Base-by-base conservation (phyloP, 2,329 filamentous ascomycete genomes). In the Dendryphion nanum region DNA sequence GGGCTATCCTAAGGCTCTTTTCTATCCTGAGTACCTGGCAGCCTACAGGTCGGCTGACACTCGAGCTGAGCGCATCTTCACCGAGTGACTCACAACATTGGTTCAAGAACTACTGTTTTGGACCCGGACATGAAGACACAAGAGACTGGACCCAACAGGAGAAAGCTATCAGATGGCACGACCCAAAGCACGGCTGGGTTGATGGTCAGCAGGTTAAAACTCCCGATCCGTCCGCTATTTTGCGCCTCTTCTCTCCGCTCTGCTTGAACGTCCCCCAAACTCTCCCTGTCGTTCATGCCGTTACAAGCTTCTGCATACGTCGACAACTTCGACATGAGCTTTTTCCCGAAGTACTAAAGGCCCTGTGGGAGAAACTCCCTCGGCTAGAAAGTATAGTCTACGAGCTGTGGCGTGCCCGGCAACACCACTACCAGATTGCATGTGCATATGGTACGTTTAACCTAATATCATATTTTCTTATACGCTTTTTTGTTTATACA, bases 31-130 rank as follows among this genome's bases (percentile, higher is more conserved):
- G 45, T 46, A 48, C 43, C 42, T 48, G 45, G 45, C 40, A 46
- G 35, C 43, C 45, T 46, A 41, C 42, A 41, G 45, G 43, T 48
- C 41, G 28, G 34, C 30, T 49, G 26, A 49, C 38, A 40, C 46
- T 49, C 26, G 43, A 49, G 38, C 46, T 49, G 41, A 47, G 34
- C 46, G 46, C 46, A 47, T 49, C 46, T 47, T 49, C 46, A 38
- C 43, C 46, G 38, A 49, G 46, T 47, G 46, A 49, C 43, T 49
- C 43, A 44, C 40, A 48, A 44, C 46, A 49, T 32, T 49, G 46
- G 43, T 49, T 49, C 40, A 49, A 49, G 34, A 44, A 49, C 46
- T 47, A 44, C 40, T 48, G 40, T 44, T 48, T 48, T 44, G 46
- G 46, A 38, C 46, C 46, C 20, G 46, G 46, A 42, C 46, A 48